Evolutionary conservation across 1,284 basidiomycete genomes (phyloP).

Genomic region (Jaminaea rosea): DNA sequence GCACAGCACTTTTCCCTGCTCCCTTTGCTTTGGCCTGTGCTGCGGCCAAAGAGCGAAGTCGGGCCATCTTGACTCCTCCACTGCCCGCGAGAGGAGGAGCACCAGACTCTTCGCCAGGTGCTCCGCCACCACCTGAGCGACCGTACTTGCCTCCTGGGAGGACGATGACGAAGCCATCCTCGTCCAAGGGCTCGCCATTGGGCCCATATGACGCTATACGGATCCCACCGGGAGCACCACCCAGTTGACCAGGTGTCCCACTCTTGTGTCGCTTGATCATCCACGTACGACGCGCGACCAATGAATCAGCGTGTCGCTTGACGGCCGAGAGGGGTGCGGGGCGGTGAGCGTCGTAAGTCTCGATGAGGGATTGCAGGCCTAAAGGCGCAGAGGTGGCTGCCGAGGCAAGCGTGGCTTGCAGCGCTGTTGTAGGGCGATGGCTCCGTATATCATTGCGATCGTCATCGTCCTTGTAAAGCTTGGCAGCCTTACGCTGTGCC

Average conservation of each 20-base stretch:
- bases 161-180: constrained; percentile 45
- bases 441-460: neutral
- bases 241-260: constrained; percentile 29
- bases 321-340: constrained; percentile 21
- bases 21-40: neutral
- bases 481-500: constrained; percentile 2
- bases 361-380: constrained; percentile 27
- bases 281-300: constrained; percentile 28
- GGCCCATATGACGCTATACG: constrained; percentile 5
- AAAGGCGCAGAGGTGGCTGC: constrained; percentile 9
- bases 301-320: constrained; percentile 22
- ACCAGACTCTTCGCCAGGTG: neutral
- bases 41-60: neutral
- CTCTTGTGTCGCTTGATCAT: constrained; percentile 29
- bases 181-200: constrained; percentile 40
- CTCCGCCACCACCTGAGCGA: constrained; percentile 11
- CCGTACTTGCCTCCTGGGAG: constrained; percentile 39
- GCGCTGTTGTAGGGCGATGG: neutral
- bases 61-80: neutral
- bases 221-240: constrained; percentile 25
- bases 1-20: neutral
- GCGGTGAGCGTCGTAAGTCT: constrained; percentile 15
- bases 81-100: too few relatives aligned
- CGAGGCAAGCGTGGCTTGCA: neutral
- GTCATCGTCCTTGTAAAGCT: neutral